A percentile compares a stretch with the other conserved stretches of the same genome.
Evolutionary conservation across 2,329 filamentous ascomycete species (phyloP).

Genomic region (Penicillium digitatum): DNA sequence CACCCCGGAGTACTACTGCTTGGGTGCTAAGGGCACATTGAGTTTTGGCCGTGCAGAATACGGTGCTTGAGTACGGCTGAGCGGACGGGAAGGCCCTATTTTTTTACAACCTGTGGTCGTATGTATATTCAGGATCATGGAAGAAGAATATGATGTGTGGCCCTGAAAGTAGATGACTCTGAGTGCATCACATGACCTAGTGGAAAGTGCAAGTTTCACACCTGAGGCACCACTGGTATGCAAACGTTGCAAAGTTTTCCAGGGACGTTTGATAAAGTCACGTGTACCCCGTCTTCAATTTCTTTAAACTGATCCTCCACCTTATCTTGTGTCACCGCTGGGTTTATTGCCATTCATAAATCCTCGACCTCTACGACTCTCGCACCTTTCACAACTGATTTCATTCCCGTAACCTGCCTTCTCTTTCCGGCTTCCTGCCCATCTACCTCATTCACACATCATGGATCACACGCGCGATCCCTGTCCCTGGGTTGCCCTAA

Average conservation of each 20-base stretch:
- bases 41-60: no score
- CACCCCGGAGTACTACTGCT: no score
- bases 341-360: neutral
- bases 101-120: no score
- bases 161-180: no score
- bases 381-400: neutral
- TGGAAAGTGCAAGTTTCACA: no score
- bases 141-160: no score
- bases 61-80: no score
- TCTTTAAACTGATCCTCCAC: neutral
- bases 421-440: neutral
- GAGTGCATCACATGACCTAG: no score
- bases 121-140: no score
- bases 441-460: neutral
- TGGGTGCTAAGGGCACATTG: no score
- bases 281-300: neutral
- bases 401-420: neutral
- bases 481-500: slow-evolving; percentile 93
- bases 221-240: neutral
- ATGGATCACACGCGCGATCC: slow-evolving; percentile 98
- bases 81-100: no score
- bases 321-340: neutral
- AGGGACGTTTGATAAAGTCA: neutral
- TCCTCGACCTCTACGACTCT: neutral
- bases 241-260: neutral